Base-by-base conservation (phyloP, 306 rosid species). In the Begonia loranthoides region DNA sequence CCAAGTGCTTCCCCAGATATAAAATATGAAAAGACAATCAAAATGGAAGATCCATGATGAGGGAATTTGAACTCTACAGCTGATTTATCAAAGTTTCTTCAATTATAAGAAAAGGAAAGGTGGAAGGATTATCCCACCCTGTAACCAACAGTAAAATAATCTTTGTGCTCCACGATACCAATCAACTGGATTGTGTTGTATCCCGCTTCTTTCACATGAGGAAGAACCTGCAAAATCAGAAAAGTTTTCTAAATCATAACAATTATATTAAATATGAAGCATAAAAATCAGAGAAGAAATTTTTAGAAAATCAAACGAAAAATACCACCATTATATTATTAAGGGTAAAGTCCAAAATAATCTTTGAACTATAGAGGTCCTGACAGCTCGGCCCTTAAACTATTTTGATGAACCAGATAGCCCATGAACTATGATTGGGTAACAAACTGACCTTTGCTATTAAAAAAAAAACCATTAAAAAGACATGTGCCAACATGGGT, bases 131-230 rank as follows among this genome's bases (percentile, higher is more conserved):
- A 56, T 59, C 94, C 79, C 65, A 90, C 97, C 76, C 92, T 74
- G 56, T 85, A 85, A 50, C 95, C 97, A 70, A 90, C 92, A 45
- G 95, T 90, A 53, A 85, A 90, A 69, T 90, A 90, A 86, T 90
- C 95, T 77, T 76, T 82, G 77, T 90, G 97, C 52, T 90, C 95
- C 45, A 76, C 74, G 69, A 80, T 70, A 63, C 97, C 97, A 68
- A 90, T 74, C 69, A 90, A 70, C 79, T 90, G 94, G 64, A 90
- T 80, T 61, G 87, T 78, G 61, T 80, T 90, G 73, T 85, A 85
- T 45, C 97, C 95, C 28, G 94, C 90, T 62, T 82, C 87, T 70
- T 82, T 85, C 66, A 82, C 79, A 66, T 90, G 78, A 56, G 94
- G 94, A 68, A 85, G 97, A 66, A 82, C 83, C 97, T 90, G 78